phyloP scores from a whole-genome alignment of 345 rosid genomes.

The Gossypium ekmanianum region DNA sequence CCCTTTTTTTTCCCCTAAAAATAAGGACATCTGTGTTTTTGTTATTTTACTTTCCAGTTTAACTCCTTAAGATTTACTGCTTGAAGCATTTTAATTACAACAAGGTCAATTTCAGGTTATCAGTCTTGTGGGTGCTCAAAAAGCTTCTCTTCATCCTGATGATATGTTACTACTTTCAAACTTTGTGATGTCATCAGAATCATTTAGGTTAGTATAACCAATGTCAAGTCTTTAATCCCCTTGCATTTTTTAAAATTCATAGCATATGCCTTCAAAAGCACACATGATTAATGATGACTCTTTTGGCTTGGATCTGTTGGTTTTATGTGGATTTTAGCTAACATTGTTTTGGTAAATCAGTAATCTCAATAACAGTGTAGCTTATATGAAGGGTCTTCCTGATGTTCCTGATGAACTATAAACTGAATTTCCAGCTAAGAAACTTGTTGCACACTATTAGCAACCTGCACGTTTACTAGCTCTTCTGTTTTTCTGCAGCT shows the following conservation, averaged over 20 bases:
- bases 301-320: neutral
- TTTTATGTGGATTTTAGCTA: conserved; percentile 1
- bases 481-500: neutral
- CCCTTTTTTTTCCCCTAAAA: neutral
- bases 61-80: conserved; percentile 4
- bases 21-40: neutral
- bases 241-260: neutral
- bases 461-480: neutral
- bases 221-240: conserved; percentile 8
- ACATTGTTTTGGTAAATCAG: neutral
- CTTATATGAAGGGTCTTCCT: neutral
- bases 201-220: conserved; percentile 66
- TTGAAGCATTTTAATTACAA: conserved; percentile 13
- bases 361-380: conserved; percentile 1
- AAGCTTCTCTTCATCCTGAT: conserved; percentile 96
- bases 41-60: neutral
- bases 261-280: neutral
- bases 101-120: conserved; percentile 58
- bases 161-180: conserved; percentile 91
- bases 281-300: neutral
- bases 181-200: conserved; percentile 86
- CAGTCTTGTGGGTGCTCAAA: conserved; percentile 95
- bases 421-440: neutral
- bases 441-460: neutral
- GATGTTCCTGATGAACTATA: neutral